Evolutionary conservation across 495 filamentous ascomycete species (phyloP).

Genomic region (Pyronema omphalodes): DNA sequence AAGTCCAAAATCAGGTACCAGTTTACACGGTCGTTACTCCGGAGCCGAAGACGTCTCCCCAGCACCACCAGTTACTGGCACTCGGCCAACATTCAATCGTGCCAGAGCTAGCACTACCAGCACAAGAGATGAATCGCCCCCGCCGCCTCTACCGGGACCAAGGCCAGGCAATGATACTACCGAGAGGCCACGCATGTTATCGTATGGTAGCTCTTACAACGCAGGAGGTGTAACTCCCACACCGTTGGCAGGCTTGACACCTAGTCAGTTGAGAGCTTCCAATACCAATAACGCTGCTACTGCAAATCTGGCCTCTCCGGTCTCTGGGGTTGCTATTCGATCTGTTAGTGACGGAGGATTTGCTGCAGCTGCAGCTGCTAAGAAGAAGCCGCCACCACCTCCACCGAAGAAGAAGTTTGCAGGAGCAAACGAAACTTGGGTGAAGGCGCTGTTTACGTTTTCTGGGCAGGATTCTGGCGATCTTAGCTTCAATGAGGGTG

Average conservation of each 20-base stretch:
- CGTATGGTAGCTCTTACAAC: background rate
- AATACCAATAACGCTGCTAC: background rate
- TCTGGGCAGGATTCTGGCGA: slow-evolving; percentile 53
- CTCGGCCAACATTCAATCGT: slow-evolving; percentile 7
- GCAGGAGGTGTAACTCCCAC: slow-evolving; percentile 1
- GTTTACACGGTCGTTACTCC: background rate
- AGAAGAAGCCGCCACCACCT: slow-evolving; percentile 55
- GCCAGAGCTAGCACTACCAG: slow-evolving; percentile 1
- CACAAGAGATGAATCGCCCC: slow-evolving; percentile 19
- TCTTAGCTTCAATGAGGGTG: slow-evolving; percentile 65
- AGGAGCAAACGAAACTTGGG: slow-evolving; percentile 38
- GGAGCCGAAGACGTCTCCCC: slow-evolving; percentile 7
- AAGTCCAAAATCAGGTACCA: background rate
- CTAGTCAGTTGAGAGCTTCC: background rate
- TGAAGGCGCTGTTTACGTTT: slow-evolving; percentile 70
- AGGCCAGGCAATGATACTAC: slow-evolving; percentile 9
- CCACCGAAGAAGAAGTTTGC: slow-evolving; percentile 34
- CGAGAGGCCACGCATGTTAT: background rate
- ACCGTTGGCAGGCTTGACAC: slow-evolving; percentile 1
- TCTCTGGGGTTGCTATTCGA: background rate
- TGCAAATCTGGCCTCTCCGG: background rate
- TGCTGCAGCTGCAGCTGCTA: slow-evolving; percentile 29
- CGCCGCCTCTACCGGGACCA: slow-evolving; percentile 20
- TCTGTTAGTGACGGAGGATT: slow-evolving; percentile 1
- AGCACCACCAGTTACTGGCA: slow-evolving; percentile 1